These are phyloP conservation scores for Solanum pennellii DNA, from an alignment of 257 asterid species.

Conservation along the genomic window DNA sequence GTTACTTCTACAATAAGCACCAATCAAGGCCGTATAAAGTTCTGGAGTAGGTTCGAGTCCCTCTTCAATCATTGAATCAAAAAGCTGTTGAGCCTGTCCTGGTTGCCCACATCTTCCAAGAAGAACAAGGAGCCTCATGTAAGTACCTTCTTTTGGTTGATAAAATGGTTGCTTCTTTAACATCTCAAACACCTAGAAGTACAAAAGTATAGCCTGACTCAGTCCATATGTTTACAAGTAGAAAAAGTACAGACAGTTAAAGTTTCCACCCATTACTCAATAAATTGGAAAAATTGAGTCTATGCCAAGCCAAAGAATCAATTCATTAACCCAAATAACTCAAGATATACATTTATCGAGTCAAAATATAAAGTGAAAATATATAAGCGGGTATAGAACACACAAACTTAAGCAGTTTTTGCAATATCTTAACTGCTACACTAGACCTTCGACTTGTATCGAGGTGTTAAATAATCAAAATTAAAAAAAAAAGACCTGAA, in stretches of 20 bases:
- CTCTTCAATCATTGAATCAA: conserved; percentile 67
- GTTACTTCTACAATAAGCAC: conserved; percentile 67
- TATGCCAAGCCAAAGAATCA: neutral
- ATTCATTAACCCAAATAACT: neutral
- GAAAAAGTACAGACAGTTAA: neutral
- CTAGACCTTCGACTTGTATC: too few relatives aligned
- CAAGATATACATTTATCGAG: neutral
- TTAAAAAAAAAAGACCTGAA: neutral
- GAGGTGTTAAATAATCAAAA: too few relatives aligned
- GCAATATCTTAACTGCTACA: too few relatives aligned
- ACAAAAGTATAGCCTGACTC: neutral
- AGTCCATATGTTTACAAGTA: neutral
- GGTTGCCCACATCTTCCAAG: conserved; percentile 88
- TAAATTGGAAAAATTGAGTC: neutral
- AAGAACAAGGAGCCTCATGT: conserved; percentile 79
- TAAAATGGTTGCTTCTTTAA: conserved; percentile 66
- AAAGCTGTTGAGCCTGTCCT: conserved; percentile 57
- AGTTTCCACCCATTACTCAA: neutral
- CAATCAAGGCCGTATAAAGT: conserved; percentile 72
- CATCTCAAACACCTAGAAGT: conserved; percentile 73
- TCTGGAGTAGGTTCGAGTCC: conserved; percentile 69
- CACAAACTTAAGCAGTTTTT: too few relatives aligned
- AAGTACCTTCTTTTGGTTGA: conserved; percentile 85
- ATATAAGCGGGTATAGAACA: too few relatives aligned
- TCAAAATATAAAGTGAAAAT: too few relatives aligned